phyloP scores from a whole-genome alignment of 805 yeast species.

The Cyberlindnera xishuangbannaensis region DNA sequence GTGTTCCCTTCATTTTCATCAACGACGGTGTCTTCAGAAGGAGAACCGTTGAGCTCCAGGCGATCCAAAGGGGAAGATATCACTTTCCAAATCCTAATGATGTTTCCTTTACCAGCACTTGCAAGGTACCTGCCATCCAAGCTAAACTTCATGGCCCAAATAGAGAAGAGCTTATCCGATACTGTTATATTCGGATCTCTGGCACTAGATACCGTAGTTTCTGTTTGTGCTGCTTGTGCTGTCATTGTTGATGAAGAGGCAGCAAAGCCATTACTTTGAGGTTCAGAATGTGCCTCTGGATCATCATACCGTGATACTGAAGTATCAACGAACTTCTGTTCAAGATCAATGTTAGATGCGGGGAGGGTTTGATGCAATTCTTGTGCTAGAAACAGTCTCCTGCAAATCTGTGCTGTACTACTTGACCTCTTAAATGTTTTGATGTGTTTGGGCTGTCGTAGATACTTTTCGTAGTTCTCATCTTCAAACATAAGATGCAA shows the following conservation, averaged over 20 bases:
- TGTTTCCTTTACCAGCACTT: constrained; percentile 72
- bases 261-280: background rate
- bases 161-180: constrained; percentile 39
- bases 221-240: too few species aligned
- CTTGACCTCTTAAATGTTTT: constrained; percentile 42
- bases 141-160: constrained; percentile 73
- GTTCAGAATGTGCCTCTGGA: background rate
- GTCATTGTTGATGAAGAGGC: too few species aligned
- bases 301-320: background rate
- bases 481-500: constrained; percentile 17
- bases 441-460: constrained; percentile 50
- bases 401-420: constrained; percentile 39
- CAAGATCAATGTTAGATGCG: background rate
- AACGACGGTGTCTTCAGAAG: constrained; percentile 1
- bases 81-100: constrained; percentile 73
- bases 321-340: background rate
- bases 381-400: constrained; percentile 59
- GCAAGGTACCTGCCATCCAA: constrained; percentile 80
- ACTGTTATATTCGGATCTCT: too few species aligned
- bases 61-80: constrained; percentile 65
- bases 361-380: constrained; percentile 37
- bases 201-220: too few species aligned
- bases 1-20: background rate
- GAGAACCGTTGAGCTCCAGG: constrained; percentile 14
- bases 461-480: constrained; percentile 35